Percentiles rank a stretch among this genome's conserved stretches.
phyloP scores from a whole-genome alignment of 768 basidiomycete genomes.

The Porpolomopsis calyptriformis region DNA sequence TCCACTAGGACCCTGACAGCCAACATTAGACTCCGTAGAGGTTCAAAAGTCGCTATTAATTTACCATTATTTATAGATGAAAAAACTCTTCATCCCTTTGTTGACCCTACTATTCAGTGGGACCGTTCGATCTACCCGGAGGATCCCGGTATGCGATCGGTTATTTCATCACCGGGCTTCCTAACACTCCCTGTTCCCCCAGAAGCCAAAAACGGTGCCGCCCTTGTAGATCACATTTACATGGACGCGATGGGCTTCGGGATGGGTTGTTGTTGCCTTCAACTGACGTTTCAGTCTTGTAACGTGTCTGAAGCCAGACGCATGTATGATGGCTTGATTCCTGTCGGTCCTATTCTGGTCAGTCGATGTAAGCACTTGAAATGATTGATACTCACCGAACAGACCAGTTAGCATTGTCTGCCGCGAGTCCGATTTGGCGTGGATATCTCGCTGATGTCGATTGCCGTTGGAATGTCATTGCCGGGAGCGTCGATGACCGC shows the following conservation, averaged over 20 bases:
- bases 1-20: slow-evolving; percentile 91
- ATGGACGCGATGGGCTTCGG: slow-evolving; percentile 99
- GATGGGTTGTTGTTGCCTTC: slow-evolving; percentile 98
- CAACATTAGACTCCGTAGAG: slow-evolving; percentile 83
- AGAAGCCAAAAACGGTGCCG: slow-evolving; percentile 89
- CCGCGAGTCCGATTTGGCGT: slow-evolving; percentile 90
- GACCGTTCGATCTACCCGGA: slow-evolving; percentile 75
- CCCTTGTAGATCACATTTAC: slow-evolving; percentile 85
- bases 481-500: slow-evolving; percentile 96
- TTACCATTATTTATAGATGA: slow-evolving; percentile 86
- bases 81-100: slow-evolving; percentile 78
- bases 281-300: slow-evolving; percentile 95
- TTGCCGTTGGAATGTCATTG: slow-evolving; percentile 97
- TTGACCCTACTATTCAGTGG: slow-evolving; percentile 89
- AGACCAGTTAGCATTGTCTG: slow-evolving; percentile 78
- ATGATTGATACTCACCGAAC: slow-evolving; percentile 6
- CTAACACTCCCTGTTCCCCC: not conserved
- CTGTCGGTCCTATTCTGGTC: slow-evolving; percentile 92
- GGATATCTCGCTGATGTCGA: slow-evolving; percentile 95
- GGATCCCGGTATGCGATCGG: slow-evolving; percentile 52
- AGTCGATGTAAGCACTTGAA: slow-evolving; percentile 13
- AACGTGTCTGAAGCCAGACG: slow-evolving; percentile 85
- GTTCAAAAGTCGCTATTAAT: slow-evolving; percentile 92
- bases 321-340: slow-evolving; percentile 94
- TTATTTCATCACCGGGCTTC: not conserved